Percentiles rank a stretch among this genome's conserved stretches.
These are phyloP conservation scores for Oldenlandia corymbosa DNA, from an alignment of 257 asterid genomes.

Conservation along the genomic window DNA sequence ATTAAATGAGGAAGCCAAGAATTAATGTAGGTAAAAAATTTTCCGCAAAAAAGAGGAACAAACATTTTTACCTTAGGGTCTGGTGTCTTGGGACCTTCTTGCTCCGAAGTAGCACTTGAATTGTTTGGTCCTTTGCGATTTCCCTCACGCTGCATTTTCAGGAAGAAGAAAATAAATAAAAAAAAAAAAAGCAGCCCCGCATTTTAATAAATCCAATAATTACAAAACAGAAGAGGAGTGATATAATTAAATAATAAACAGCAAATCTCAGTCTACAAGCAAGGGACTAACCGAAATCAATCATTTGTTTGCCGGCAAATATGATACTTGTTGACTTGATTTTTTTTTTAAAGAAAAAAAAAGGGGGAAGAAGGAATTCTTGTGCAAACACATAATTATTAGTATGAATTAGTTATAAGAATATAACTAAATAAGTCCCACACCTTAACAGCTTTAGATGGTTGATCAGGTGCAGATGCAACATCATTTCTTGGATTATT, in stretches of 20 bases:
- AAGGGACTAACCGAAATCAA: conserved; percentile 6
- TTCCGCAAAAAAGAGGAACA: neutral
- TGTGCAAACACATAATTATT: too few relatives aligned
- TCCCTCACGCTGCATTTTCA: conserved; percentile 61
- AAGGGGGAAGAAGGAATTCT: too few relatives aligned
- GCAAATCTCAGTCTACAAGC: conserved; percentile 21
- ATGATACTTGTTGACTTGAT: too few relatives aligned
- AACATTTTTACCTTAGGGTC: conserved; percentile 73
- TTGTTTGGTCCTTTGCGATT: conserved; percentile 54
- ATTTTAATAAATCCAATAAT: too few relatives aligned
- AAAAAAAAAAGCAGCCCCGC: too few relatives aligned
- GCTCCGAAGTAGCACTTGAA: conserved; percentile 47
- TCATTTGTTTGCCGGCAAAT: conserved; percentile 17
- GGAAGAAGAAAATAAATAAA: too few relatives aligned
- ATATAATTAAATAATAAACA: neutral
- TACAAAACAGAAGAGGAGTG: too few relatives aligned
- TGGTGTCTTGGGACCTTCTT: conserved; percentile 66
- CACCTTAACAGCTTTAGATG: conserved; percentile 78
- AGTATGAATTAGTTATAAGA: too few relatives aligned
- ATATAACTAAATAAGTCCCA: too few relatives aligned
- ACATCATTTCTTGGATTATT: conserved; percentile 54
- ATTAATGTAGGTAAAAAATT: neutral
- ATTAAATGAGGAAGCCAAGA: neutral
- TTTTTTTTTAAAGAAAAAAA: too few relatives aligned
- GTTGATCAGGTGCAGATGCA: conserved; percentile 42